A percentile compares a stretch with the other conserved stretches of the same genome.
Evolutionary conservation across 2,329 filamentous ascomycete species (phyloP).

Genomic region (Ceratocystis variospora): DNA sequence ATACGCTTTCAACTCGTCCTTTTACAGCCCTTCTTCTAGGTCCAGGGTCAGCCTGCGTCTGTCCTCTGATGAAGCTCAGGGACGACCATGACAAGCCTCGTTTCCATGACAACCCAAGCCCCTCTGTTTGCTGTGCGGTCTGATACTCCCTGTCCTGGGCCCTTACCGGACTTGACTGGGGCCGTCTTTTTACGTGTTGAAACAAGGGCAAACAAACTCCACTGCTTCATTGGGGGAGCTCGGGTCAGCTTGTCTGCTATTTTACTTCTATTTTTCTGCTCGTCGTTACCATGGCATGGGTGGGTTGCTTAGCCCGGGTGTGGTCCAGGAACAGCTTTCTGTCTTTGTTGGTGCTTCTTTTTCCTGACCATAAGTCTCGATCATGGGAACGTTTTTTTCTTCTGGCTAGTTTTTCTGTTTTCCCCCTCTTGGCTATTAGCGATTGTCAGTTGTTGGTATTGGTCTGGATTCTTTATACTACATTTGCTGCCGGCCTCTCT

Average conservation of each 20-base stretch:
- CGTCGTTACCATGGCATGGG: conserved; percentile 16
- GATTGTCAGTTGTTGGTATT: not conserved
- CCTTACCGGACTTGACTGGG: conserved; percentile 11
- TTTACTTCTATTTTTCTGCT: not conserved
- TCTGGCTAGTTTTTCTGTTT: not conserved
- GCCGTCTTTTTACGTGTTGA: conserved; percentile 15
- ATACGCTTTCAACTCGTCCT: not conserved
- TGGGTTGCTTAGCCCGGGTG: not conserved
- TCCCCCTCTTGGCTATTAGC: not conserved
- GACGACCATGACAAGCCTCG: not conserved
- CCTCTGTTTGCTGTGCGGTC: conserved; percentile 15
- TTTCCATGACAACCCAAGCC: conserved; percentile 13
- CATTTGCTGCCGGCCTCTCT: conserved; percentile 1
- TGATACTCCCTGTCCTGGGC: conserved; percentile 9
- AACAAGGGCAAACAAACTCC: conserved; percentile 16
- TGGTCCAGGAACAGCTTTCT: not conserved
- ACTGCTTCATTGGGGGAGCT: conserved; percentile 9
- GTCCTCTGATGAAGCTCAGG: conserved; percentile 3
- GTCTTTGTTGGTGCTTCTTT: not conserved
- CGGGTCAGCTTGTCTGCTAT: conserved; percentile 11
- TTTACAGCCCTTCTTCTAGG: not conserved
- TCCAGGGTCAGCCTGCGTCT: conserved; percentile 1
- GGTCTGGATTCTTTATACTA: not conserved
- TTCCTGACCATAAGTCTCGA: not conserved
- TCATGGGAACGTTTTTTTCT: not conserved